A percentile compares a stretch with the other conserved stretches of the same genome.
Conservation (phyloP, 495 filamentous ascomycete species). For the Talaromyces nanjingensis region DNA sequence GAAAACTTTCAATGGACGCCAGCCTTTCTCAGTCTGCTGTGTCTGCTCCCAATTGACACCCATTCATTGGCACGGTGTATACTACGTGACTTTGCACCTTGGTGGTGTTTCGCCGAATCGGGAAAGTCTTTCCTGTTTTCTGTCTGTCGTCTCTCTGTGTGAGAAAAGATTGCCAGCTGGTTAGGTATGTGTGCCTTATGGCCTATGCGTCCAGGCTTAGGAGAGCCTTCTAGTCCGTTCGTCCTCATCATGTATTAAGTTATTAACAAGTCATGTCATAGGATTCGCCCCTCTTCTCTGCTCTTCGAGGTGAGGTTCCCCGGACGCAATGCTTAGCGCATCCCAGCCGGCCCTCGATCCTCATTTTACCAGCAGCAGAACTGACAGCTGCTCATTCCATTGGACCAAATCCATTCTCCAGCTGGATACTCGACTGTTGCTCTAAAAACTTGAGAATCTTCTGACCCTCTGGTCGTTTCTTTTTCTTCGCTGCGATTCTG, state of each 20-base stretch:
- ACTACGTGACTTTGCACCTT: not conserved
- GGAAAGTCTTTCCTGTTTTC: constrained; percentile 18
- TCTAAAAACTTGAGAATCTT: too few relatives aligned
- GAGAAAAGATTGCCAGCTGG: constrained; percentile 6
- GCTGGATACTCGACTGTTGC: not conserved
- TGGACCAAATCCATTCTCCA: not conserved
- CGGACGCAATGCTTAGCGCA: constrained; percentile 1
- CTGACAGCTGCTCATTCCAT: not conserved
- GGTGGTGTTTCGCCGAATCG: constrained; percentile 4
- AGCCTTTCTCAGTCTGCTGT: constrained; percentile 8
- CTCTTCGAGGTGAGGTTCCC: not conserved
- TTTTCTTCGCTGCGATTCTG: constrained; percentile 2
- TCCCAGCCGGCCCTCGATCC: constrained; percentile 6
- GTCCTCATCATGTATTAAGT: not conserved
- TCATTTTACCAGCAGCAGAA: not conserved
- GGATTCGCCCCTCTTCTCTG: not conserved
- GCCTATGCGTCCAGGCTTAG: constrained; percentile 9
- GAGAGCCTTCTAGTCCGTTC: not conserved
- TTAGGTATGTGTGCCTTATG: constrained; percentile 7
- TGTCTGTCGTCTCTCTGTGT: too few relatives aligned
- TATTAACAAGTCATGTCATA: not conserved
- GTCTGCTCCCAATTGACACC: constrained; percentile 5
- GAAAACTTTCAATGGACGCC: constrained; percentile 5
- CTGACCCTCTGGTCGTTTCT: not conserved
- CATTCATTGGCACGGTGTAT: not conserved